phyloP scores from a whole-genome alignment of 768 basidiomycete species.

The Russula dissimulans region DNA sequence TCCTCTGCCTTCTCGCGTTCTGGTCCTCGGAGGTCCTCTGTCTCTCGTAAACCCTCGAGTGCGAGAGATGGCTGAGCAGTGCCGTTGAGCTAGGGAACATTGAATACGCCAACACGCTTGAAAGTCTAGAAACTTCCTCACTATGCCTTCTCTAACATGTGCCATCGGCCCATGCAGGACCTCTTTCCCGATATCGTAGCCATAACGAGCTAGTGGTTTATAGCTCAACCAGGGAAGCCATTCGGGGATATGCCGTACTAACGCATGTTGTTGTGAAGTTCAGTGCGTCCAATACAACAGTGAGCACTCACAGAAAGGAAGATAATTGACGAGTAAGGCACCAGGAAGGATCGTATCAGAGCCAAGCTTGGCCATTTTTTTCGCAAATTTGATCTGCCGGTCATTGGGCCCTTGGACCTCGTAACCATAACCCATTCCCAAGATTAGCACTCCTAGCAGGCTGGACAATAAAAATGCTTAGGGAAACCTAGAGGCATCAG shows the following conservation, averaged over 20 bases:
- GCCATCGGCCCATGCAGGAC: neutral
- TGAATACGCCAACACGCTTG: neutral
- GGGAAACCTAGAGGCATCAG: neutral
- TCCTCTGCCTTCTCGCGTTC: neutral
- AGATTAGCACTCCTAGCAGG: neutral
- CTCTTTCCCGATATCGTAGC: neutral
- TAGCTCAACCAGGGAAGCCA: slow-evolving; percentile 5
- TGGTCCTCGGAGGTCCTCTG: neutral
- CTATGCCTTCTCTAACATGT: no score
- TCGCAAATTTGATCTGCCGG: neutral
- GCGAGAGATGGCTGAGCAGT: slow-evolving; percentile 11
- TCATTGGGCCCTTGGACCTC: neutral
- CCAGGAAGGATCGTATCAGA: neutral
- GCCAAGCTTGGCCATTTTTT: neutral
- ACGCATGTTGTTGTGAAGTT: neutral
- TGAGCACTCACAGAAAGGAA: no score
- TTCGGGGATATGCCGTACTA: slow-evolving; percentile 5
- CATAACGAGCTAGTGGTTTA: slow-evolving; percentile 1
- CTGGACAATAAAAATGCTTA: neutral
- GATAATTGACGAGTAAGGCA: neutral
- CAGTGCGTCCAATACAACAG: neutral
- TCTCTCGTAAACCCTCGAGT: neutral
- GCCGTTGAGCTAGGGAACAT: neutral
- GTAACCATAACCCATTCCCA: slow-evolving; percentile 4
- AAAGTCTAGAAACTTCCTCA: neutral